Evolutionary conservation across 2,329 filamentous ascomycete genomes (phyloP).

Genomic region (Paraphaeosphaeria minitans): DNA sequence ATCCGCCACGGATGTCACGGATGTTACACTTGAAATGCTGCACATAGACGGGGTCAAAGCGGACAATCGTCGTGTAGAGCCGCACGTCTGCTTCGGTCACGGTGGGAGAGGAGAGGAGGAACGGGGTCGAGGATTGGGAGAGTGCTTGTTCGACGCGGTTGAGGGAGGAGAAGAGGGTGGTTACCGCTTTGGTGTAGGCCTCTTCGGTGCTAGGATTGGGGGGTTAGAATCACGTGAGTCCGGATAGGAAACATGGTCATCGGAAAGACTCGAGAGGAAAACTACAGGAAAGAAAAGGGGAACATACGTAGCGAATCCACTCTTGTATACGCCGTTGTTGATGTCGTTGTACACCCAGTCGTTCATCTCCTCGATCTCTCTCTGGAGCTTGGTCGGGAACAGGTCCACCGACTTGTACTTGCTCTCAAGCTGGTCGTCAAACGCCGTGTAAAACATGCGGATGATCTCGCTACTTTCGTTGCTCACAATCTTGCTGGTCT

Average conservation of each 20-base stretch:
- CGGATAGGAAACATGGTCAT: not conserved
- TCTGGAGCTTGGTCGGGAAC: slow-evolving; percentile 51
- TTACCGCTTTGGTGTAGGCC: slow-evolving; percentile 55
- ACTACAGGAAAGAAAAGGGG: not conserved
- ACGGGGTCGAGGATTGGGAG: slow-evolving; percentile 50
- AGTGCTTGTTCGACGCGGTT: slow-evolving; percentile 54
- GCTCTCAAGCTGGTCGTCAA: slow-evolving; percentile 64
- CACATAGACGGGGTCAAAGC: slow-evolving; percentile 61
- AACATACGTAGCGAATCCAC: slow-evolving; percentile 56
- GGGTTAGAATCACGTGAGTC: not conserved
- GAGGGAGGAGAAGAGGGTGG: slow-evolving; percentile 54
- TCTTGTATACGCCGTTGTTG: slow-evolving; percentile 60
- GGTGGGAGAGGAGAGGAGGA: slow-evolving; percentile 51
- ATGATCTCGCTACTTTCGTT: slow-evolving; percentile 94
- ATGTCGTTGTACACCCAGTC: slow-evolving; percentile 60
- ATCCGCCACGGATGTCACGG: slow-evolving; percentile 81
- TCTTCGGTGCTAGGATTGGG: slow-evolving; percentile 48
- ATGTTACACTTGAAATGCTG: slow-evolving; percentile 79
- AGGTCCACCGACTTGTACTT: slow-evolving; percentile 53
- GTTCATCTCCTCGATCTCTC: slow-evolving; percentile 56
- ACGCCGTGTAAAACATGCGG: slow-evolving; percentile 83
- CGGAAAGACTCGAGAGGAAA: not conserved
- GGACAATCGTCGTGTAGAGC: slow-evolving; percentile 66
- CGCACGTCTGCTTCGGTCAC: slow-evolving; percentile 57
- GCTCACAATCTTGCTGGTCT: slow-evolving; percentile 76